phyloP scores from a whole-genome alignment of 495 filamentous ascomycete species.

The Neurospora cerealis region DNA sequence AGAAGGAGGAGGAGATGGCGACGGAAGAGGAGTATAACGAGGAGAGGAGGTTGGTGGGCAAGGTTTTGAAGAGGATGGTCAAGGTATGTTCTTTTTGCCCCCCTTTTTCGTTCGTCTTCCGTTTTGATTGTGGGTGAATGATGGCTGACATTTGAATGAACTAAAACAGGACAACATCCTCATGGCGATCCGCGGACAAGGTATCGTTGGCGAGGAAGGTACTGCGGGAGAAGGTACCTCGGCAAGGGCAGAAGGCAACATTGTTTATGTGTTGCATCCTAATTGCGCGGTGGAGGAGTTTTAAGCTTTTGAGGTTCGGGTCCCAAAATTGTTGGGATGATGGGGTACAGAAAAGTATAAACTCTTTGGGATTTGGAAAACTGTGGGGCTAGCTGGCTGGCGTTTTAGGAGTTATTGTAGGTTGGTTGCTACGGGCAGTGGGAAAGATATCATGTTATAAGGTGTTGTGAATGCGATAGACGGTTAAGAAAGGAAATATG shows the following conservation, averaged over 20 bases:
- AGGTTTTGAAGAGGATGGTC: conserved; percentile 92
- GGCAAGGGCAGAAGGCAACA: conserved; percentile 34
- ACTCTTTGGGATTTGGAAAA: not conserved
- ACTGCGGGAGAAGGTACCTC: conserved; percentile 35
- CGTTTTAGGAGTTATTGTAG: not conserved
- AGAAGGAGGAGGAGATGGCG: conserved; percentile 75
- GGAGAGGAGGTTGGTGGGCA: conserved; percentile 68
- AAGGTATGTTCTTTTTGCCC: conserved; percentile 66
- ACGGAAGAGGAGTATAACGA: conserved; percentile 67
- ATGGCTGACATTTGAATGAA: no score
- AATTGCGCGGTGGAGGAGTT: conserved; percentile 72
- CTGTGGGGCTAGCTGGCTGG: not conserved
- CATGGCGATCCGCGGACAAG: conserved; percentile 83
- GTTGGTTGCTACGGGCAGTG: not conserved
- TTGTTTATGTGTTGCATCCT: conserved; percentile 87
- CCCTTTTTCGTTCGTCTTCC: no score
- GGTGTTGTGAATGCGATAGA: not conserved
- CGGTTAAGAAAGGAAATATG: not conserved
- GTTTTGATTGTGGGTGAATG: no score
- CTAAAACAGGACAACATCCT: conserved; percentile 95
- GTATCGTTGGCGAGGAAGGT: conserved; percentile 49
- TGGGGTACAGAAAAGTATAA: not conserved
- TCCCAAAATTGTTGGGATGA: not conserved
- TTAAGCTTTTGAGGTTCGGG: not conserved
- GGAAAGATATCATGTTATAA: not conserved